Evolutionary conservation across 441 rosid species (phyloP).

Genomic region (Francoa sonchifolia): DNA sequence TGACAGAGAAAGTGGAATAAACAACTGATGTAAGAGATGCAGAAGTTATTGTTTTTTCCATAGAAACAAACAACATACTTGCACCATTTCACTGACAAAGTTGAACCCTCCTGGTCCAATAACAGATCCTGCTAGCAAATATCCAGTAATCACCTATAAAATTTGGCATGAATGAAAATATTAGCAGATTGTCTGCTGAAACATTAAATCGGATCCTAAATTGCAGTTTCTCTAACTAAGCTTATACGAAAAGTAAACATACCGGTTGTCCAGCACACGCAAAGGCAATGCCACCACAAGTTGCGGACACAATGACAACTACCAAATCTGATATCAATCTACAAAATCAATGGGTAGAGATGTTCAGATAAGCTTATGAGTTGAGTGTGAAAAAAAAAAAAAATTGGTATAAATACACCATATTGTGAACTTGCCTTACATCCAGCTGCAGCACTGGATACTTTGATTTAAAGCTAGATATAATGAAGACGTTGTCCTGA

Average conservation of each 20-base stretch:
- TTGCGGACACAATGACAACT: slow-evolving; percentile 57
- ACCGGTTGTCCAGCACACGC: slow-evolving; percentile 99
- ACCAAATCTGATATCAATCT: slow-evolving; percentile 23
- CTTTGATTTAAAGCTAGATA: slow-evolving; percentile 20
- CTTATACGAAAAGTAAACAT: slow-evolving; percentile 13
- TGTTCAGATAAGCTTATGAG: slow-evolving; percentile 12
- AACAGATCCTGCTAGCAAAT: slow-evolving; percentile 80
- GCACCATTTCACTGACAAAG: slow-evolving; percentile 96
- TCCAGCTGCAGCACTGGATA: slow-evolving; percentile 22
- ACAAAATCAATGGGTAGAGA: not conserved
- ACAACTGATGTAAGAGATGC: not conserved
- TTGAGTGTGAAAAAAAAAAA: not conserved
- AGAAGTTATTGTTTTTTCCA: too few relatives aligned
- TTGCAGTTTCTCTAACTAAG: not conserved
- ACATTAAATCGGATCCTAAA: not conserved
- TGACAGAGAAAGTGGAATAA: not conserved
- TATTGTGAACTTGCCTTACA: slow-evolving; percentile 12
- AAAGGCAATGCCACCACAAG: slow-evolving; percentile 98
- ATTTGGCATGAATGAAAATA: slow-evolving; percentile 9
- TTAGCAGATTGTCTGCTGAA: not conserved
- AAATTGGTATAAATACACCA: slow-evolving; percentile 17
- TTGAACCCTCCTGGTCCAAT: slow-evolving; percentile 96
- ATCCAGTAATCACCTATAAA: slow-evolving; percentile 88
- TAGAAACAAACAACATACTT: slow-evolving; percentile 44
- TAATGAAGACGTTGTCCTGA: slow-evolving; percentile 23